Conservation (phyloP, 306 rosid genomes). For the Corylus heterophylla region DNA sequence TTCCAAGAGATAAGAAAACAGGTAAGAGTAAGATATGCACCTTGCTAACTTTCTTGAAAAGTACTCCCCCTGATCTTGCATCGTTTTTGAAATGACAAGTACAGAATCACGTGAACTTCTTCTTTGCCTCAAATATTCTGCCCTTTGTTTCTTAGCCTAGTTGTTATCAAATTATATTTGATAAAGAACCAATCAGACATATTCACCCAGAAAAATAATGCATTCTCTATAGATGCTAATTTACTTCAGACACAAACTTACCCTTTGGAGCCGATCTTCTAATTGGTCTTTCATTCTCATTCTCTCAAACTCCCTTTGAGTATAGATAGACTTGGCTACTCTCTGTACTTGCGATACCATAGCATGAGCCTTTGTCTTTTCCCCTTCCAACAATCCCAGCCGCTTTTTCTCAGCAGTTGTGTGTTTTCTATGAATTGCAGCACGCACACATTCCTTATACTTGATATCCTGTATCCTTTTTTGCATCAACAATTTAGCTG, state of each 20-base stretch:
- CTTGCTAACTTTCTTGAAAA: constrained; percentile 21
- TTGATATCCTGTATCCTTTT: constrained; percentile 46
- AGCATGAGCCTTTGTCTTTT: constrained; percentile 48
- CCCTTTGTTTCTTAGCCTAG: constrained; percentile 27
- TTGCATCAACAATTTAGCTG: constrained; percentile 42
- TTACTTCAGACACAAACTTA: constrained; percentile 16
- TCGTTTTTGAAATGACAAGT: neutral
- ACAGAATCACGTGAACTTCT: neutral
- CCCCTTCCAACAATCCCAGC: constrained; percentile 45
- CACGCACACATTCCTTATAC: constrained; percentile 49
- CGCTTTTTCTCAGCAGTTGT: constrained; percentile 54
- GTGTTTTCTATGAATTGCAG: constrained; percentile 48
- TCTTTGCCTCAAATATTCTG: constrained; percentile 19
- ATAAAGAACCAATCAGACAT: neutral
- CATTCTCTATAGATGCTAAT: neutral
- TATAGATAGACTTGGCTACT: constrained; percentile 40
- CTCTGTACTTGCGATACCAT: constrained; percentile 45
- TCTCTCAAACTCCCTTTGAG: constrained; percentile 50
- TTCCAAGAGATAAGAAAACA: neutral
- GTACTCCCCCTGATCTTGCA: constrained; percentile 1
- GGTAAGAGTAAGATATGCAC: neutral
- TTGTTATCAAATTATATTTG: neutral
- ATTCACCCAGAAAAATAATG: neutral
- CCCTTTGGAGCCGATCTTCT: constrained; percentile 58
- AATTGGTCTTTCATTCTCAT: constrained; percentile 40